phyloP scores from a whole-genome alignment of 2,329 filamentous ascomycete species.

The Fusarium illudens region DNA sequence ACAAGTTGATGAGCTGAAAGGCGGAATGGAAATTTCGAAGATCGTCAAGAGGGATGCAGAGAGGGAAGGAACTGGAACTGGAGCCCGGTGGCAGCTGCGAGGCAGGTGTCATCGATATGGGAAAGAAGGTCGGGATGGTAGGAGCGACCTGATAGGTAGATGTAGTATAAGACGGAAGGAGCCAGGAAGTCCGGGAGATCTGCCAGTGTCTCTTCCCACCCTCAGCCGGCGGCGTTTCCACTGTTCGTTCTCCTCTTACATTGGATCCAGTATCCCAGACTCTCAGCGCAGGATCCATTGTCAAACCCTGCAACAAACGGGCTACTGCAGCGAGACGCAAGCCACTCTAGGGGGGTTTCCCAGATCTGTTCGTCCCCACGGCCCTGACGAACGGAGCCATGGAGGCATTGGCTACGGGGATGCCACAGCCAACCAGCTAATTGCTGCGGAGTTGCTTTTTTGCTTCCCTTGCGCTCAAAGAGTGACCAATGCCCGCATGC shows the following conservation, averaged over 20 bases:
- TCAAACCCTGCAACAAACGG: conserved; percentile 36
- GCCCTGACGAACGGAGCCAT: conserved; percentile 14
- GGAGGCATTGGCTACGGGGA: conserved; percentile 12
- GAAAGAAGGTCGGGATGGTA: conserved; percentile 5
- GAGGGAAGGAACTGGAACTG: background rate
- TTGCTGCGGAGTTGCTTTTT: conserved; percentile 30
- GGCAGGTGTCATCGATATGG: conserved; percentile 15
- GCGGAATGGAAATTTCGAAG: conserved; percentile 25
- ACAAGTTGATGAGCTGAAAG: background rate
- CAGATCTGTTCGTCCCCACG: conserved; percentile 30
- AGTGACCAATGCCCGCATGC: conserved; percentile 22
- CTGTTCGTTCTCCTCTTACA: conserved; percentile 20
- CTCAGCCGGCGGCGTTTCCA: conserved; percentile 23
- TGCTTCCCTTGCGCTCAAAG: conserved; percentile 8
- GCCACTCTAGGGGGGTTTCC: conserved; percentile 29
- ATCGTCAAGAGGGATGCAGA: conserved; percentile 11
- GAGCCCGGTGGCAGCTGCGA: background rate
- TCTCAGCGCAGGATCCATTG: conserved; percentile 16
- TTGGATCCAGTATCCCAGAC: background rate
- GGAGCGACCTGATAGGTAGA: conserved; percentile 18
- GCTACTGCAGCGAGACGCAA: conserved; percentile 34
- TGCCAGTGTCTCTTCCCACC: conserved; percentile 29
- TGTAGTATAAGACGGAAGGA: conserved; percentile 23
- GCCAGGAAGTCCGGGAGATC: conserved; percentile 6
- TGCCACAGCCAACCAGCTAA: conserved; percentile 11